Base-by-base conservation (phyloP, 768 basidiomycete genomes). In the Coprinopsis sp. region DNA sequence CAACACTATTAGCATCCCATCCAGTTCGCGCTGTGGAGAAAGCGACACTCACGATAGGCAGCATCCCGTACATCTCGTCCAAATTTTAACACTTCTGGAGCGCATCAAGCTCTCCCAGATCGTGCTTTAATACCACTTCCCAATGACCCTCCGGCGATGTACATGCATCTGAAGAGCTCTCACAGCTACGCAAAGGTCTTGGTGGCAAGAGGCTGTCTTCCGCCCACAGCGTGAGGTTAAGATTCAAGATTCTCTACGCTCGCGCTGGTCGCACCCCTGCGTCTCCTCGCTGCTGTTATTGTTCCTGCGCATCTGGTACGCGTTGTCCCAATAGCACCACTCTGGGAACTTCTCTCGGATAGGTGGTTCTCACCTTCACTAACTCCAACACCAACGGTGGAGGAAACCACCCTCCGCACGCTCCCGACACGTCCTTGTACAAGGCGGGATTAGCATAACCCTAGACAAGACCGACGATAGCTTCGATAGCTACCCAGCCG, bases 11-110 rank as follows among this genome's bases (percentile, higher is more conserved):
- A 51, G n/a, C n/a, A n/a, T n/a, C 54, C 18, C n/a, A 33, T 51
- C 14, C 43, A 30, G 22, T 24, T 22, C 16, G 34, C 38, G 37
- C 31, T 34, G n/a, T n/a, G n/a, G n/a, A n/a, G n/a, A 43, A 18
- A 42, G 39, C 31, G 16, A n/a, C 10, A 80, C 84, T 53, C 62
- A 89, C 87, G 37, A 91, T 80, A 29, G 84, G 71, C 2, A 89
- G 84, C n/a, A 86, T 63, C 1, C 89, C 89, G 55, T 88, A 91
- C 4, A 89, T 72, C 39, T 81, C 79, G 58, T 91, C 89, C 30
- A 92, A 63, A 48, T 91, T 89, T 58, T 87, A 82, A 31, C 88
- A 68, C 16, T 70, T 73, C 55, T 82, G 82, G 44, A 87, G 61
- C 2, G 72, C 67, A 31, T 87, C 60, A 19, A 91, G 64, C 58